Conservation (phyloP, 192 early-diverging fungal species). For the Coemansia sp. region DNA sequence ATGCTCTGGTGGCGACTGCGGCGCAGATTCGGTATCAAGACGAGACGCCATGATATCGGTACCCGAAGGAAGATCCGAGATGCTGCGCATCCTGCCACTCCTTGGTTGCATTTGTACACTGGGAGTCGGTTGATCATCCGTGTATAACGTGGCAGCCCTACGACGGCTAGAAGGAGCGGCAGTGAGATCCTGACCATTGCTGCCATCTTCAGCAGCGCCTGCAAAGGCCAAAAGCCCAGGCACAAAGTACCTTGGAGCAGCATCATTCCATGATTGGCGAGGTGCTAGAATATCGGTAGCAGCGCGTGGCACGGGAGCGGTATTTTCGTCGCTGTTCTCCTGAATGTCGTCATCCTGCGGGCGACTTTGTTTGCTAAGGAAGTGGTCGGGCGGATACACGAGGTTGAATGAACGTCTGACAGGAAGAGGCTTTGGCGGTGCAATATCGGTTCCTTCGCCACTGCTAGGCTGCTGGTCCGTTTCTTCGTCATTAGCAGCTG, state of each 20-base stretch:
- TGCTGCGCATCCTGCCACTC: slow-evolving; percentile 19
- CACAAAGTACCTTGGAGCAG: slow-evolving; percentile 31
- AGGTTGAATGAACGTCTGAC: slow-evolving; percentile 33
- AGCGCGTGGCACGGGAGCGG: neutral
- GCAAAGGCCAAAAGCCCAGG: slow-evolving; percentile 46
- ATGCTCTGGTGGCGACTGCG: neutral
- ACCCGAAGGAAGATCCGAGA: slow-evolving; percentile 22
- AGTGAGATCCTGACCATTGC: neutral
- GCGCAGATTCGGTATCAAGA: slow-evolving; percentile 1
- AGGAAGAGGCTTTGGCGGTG: neutral
- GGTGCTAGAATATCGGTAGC: slow-evolving; percentile 11
- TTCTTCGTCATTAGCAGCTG: neutral
- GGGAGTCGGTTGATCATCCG: neutral
- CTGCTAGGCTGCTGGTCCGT: neutral
- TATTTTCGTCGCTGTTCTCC: neutral
- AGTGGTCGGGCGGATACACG: slow-evolving; percentile 33
- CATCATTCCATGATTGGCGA: slow-evolving; percentile 19
- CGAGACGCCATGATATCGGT: slow-evolving; percentile 5
- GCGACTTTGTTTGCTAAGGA: slow-evolving; percentile 14
- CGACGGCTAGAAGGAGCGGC: slow-evolving; percentile 13
- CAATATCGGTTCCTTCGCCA: neutral
- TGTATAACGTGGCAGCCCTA: slow-evolving; percentile 14
- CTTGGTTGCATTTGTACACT: neutral
- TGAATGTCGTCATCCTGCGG: neutral
- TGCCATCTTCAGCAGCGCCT: neutral